A percentile compares a stretch with the other conserved stretches of the same genome.
These are phyloP conservation scores for Fusarium transvaalense DNA, from an alignment of 2,329 filamentous ascomycete species.

Conservation along the genomic window DNA sequence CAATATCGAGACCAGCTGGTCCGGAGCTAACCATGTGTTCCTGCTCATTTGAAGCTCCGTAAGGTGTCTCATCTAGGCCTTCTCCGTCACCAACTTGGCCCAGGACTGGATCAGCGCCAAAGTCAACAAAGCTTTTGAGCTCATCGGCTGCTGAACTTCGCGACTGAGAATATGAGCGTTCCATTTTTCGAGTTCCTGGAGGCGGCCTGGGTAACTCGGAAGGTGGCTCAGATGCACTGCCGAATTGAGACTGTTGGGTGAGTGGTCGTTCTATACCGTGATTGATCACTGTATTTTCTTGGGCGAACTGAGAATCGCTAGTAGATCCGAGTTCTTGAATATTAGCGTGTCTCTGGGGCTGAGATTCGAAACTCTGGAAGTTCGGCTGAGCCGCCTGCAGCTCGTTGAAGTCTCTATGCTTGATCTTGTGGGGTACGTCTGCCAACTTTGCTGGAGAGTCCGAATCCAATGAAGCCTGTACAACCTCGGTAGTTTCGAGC, in stretches of 20 bases:
- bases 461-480: neutral
- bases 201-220: neutral
- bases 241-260: neutral
- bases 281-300: neutral
- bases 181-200: slow-evolving; percentile 32
- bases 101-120: slow-evolving; percentile 34
- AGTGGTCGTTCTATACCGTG: neutral
- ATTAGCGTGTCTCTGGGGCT: slow-evolving; percentile 23
- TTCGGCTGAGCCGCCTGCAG: slow-evolving; percentile 51
- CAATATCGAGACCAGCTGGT: slow-evolving; percentile 16
- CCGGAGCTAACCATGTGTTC: neutral
- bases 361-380: slow-evolving; percentile 28
- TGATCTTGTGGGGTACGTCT: neutral
- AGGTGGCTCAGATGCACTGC: slow-evolving; percentile 1
- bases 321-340: slow-evolving; percentile 11
- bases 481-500: neutral
- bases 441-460: neutral
- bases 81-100: slow-evolving; percentile 29
- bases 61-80: slow-evolving; percentile 8
- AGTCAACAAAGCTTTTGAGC: slow-evolving; percentile 43
- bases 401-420: slow-evolving; percentile 11
- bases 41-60: slow-evolving; percentile 10
- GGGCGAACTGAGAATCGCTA: neutral
- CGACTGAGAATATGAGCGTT: slow-evolving; percentile 23
- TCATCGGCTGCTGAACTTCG: slow-evolving; percentile 43